Base-by-base conservation (phyloP, 2,329 filamentous ascomycete genomes). In the Monosporascus sp. region DNA sequence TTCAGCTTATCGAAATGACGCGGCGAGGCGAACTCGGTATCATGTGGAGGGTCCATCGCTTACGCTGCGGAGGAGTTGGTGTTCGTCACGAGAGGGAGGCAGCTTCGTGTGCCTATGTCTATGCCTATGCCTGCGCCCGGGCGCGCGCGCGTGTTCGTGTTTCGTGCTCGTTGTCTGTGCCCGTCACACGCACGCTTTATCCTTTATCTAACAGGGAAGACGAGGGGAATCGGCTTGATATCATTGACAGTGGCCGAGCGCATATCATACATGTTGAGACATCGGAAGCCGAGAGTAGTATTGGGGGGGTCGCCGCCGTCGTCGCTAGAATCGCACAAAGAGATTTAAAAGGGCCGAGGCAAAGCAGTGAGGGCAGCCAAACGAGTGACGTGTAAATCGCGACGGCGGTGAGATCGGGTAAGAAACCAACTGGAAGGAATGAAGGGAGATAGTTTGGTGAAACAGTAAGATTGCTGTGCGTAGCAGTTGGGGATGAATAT, bases 21-120 rank as follows among this genome's bases (percentile, higher is more conserved):
- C 68, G 81, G 75, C 45, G 83, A 86, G 56, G 82, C 83, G 70
- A 86, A 86, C 67, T 86, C 83, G 55, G 83, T 84, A 56, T 83
- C 75, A 58, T 85, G 82, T 60, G 78, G 75, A 62, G 80, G 81
- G 58, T 85, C 83, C 81, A 85, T 84, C 63, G 68, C 68, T 66
- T 62, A 57, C 57, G 54, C 27, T n/a, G 31, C 31, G 31, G 31
- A 47, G 37, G 49, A 31, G 48, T 27, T 18, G n/a, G 20, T 47
- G 48, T 49, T 25, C 25, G 49, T 57, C 56, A 42, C 9, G n/a
- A n/a, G 9, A 49, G 36, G 31, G 8, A 37, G 36, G 25, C 11
- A 17, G 25, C 31, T 34, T 14, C 31, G 31, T 34, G 31, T 14
- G 9, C 27, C 27, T 31, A 3, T 14, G 9, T 9, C 27, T 31